phyloP scores from a whole-genome alignment of 805 yeast genomes.

The Metschnikowia santaceciliae region DNA sequence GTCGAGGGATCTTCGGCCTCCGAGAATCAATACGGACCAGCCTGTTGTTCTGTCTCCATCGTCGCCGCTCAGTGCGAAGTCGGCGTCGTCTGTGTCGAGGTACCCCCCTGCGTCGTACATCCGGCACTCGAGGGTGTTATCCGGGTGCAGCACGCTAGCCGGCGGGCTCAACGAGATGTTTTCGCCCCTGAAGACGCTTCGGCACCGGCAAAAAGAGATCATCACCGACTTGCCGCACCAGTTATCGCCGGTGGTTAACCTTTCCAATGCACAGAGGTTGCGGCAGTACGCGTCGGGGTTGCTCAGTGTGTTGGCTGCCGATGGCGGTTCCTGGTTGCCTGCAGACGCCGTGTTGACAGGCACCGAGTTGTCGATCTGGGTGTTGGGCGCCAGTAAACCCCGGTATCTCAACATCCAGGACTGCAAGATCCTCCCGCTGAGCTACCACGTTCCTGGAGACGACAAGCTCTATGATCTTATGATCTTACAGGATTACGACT shows the following conservation, averaged over 20 bases:
- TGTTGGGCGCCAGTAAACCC: constrained; percentile 42
- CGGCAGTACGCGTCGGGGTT: constrained; percentile 59
- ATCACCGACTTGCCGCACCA: constrained; percentile 50
- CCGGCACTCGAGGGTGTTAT: constrained; percentile 16
- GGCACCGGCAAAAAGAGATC: constrained; percentile 15
- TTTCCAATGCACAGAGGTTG: constrained; percentile 65
- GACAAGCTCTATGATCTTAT: constrained; percentile 19
- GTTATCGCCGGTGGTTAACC: constrained; percentile 65
- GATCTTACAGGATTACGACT: constrained; percentile 28
- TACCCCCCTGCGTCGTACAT: constrained; percentile 16
- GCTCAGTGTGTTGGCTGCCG: constrained; percentile 27
- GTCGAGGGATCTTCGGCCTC: constrained; percentile 8
- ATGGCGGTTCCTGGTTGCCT: constrained; percentile 29
- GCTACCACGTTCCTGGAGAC: constrained; percentile 13
- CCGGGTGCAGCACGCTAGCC: constrained; percentile 12
- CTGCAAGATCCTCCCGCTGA: constrained; percentile 19
- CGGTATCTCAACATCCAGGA: constrained; percentile 53
- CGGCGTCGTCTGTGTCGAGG: constrained; percentile 9
- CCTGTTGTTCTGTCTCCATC: constrained; percentile 9
- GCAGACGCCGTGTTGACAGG: constrained; percentile 46
- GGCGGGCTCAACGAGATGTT: constrained; percentile 13
- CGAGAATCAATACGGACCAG: constrained; percentile 11
- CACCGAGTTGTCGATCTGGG: constrained; percentile 50
- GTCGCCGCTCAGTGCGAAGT: constrained; percentile 13
- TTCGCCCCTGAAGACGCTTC: constrained; percentile 17